phyloP scores from a whole-genome alignment of 148 eudicot species.

The Polygonum aviculare region DNA sequence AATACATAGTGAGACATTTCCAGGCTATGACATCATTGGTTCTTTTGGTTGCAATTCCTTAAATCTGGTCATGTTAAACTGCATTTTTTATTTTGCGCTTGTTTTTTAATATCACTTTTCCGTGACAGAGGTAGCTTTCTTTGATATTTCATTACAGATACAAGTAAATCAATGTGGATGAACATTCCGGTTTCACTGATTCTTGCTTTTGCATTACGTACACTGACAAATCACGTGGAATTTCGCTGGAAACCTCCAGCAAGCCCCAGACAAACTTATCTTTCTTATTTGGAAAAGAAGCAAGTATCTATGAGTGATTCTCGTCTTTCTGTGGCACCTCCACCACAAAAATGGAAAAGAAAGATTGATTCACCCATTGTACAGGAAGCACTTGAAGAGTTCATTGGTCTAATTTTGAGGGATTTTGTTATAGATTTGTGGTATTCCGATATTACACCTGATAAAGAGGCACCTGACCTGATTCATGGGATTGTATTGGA shows the following conservation, averaged over 20 bases:
- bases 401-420: slow-evolving; percentile 59
- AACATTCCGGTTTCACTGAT: slow-evolving; percentile 75
- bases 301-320: slow-evolving; percentile 72
- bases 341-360: slow-evolving; percentile 73
- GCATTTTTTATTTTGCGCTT: background rate
- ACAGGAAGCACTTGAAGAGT: slow-evolving; percentile 82
- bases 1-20: background rate
- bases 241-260: slow-evolving; percentile 54
- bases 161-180: slow-evolving; percentile 99
- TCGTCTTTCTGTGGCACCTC: slow-evolving; percentile 50
- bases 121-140: background rate
- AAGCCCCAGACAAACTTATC: slow-evolving; percentile 34
- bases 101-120: background rate
- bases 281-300: slow-evolving; percentile 62
- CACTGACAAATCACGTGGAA: slow-evolving; percentile 60
- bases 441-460: slow-evolving; percentile 90
- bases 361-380: slow-evolving; percentile 83
- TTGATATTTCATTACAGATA: slow-evolving; percentile 45
- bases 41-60: background rate
- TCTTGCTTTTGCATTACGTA: slow-evolving; percentile 47
- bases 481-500: slow-evolving; percentile 69
- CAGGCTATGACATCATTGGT: background rate
- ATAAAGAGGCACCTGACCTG: slow-evolving; percentile 86
- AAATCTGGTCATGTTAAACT: background rate
- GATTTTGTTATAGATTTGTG: slow-evolving; percentile 90